Base-by-base conservation (phyloP, 148 eudicot species). In the Drosera capensis region DNA sequence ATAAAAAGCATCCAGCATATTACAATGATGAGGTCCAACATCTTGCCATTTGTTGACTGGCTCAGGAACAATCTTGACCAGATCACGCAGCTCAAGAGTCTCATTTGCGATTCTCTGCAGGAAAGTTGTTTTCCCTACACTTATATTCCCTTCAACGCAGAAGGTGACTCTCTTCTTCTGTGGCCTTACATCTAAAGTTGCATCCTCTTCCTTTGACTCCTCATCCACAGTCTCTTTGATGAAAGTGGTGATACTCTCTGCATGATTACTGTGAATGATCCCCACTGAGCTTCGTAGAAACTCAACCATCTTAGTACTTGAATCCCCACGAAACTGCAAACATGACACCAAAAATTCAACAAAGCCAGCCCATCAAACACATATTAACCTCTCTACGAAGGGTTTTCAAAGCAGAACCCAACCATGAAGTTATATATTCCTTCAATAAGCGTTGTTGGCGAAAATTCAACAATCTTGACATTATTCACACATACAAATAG, bases 51-150 rank as follows among this genome's bases (percentile, higher is more conserved):
- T 87, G 64, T 68, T 71, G 57, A 87, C 52, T 7, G 96, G 96
- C 52, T 87, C 96, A 16, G 96, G 96, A 59, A 87, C 96, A 48
- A 82, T 72, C 65, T 87, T 94, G 47, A 87, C 94, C 60, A 87
- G 78, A 60, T 87, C 96, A 31, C 59, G 79, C 12, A 82, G 77
- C 71, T 82, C 96, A 38, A 87, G 73, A 3, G 96, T 87, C 62
- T 87, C 96, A 65, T 83, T 83, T 40, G 94, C 96, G 44, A 87
- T 87, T 68, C 94, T 79, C 73, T 77, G 82, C 58, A 87, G 62
- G 58, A 87, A 87, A 46, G 96, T 87, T 2, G 86, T 66, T 57
- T 82, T 87, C n/a, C 96, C 96, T 47, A 87, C 96, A 56, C 96
- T 87, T 28, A 86, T 86, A 48, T 86, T 86, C 46, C 96, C 93